Base-by-base conservation (phyloP, 2,329 filamentous ascomycete genomes). In the Phoma herbarum region DNA sequence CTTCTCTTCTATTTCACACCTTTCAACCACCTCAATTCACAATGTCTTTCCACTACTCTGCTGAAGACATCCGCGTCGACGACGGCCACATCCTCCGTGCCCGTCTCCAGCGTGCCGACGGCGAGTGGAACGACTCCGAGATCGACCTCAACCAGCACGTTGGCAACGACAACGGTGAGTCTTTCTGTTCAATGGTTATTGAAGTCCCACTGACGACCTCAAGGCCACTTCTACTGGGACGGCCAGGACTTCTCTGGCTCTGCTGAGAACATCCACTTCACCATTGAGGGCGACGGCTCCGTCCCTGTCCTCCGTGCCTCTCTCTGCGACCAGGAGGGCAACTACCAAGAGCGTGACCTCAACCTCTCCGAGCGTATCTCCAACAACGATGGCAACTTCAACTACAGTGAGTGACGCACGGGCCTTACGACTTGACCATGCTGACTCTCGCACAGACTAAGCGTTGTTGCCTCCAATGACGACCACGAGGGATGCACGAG, bases 281-380 rank as follows among this genome's bases (percentile, higher is more conserved):
- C 68, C 7, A 64, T 85, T 3, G 85, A 87, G 73, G 84, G 83
- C 22, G 82, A 76, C 23, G 82, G 77, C 20, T 62, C 69, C 1
- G 78, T 83, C 22, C 84, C 85, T 35, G 68, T 88, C 43, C 83
- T 88, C 44, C 83, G 84, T 18, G 85, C 84, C 35, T 58, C 45
- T 0, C 79, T 88, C 29, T 66, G 58, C 37, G 78, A 80, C 29
- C 47, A 71, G 1, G 76, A 83, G 0, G 84, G 84, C 37, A 75
- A 85, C 18, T 52, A 57, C 1, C 57, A 75, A 1, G 57, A 72
- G 7, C 73, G 78, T 35, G 80, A 88, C 64, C 62, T 88, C 63
- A 87, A 88, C 77, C 79, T 88, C 6, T 71, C 80, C 2, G 84
- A 86, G 80, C 77, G 82, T 58, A 79, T 88, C 52, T 72, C 74